Base-by-base conservation (phyloP, 2,329 filamentous ascomycete species). In the Trichoderma harzianum region DNA sequence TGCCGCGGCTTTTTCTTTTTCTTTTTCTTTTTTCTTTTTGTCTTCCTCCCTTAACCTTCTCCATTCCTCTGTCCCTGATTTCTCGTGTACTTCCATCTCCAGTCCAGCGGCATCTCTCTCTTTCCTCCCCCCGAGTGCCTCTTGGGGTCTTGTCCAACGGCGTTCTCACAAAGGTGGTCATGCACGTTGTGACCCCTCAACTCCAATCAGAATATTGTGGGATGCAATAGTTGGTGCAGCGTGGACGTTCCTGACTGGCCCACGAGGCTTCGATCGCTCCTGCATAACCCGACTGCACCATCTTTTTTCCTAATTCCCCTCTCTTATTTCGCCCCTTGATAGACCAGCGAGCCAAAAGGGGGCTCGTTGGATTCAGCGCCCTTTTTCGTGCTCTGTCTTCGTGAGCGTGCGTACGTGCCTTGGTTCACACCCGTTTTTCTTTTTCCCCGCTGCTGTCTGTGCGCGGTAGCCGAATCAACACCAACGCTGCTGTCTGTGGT, bases 181-280 rank as follows among this genome's bases (percentile, higher is more conserved):
- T 73, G 73, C 73, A 72, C 67, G 63, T 57, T 69, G 55, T 68
- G 72, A 69, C 67, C 60, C 55, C 69, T 68, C 66, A 34, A 72
- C 69, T 63, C 75, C 74, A 73, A 76, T 75, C 73, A 74, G 58
- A 63, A 30, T 64, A 57, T 65, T 68, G 68, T 69, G 63, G 70
- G 72, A 73, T 74, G 73, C 73, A 63, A 67, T 71, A 73, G 72
- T 74, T 68, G 58, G 62, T 74, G 76, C 75, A 75, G 74, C 74
- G 73, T 74, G 72, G 74, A 76, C 73, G 62, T 68, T 72, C 73
- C 74, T 75, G 74, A 77, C 74, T 78, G 76, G 76, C 71, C 72
- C 63, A 63, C 71, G 72, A 72, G 66, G 72, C 69, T 70, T 72
- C 70, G 34, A 70, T 74, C 60, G 69, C 69, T 73, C 57, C 63